Percentiles rank a stretch among this genome's conserved stretches.
Conservation (phyloP, 768 basidiomycete species). For the Pulveroboletus sp. region DNA sequence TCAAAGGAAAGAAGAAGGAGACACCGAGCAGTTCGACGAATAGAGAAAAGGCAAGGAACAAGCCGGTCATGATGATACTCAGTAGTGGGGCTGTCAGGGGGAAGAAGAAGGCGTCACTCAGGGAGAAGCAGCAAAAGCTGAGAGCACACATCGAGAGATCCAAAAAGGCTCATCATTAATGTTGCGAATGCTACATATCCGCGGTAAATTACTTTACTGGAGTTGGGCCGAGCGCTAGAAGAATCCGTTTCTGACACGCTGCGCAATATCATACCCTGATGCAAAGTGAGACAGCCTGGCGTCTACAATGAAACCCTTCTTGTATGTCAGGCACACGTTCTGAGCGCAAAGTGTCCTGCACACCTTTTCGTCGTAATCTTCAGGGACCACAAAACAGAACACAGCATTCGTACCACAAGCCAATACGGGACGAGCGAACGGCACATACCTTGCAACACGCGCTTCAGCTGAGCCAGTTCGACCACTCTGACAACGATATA, state of each 20-base stretch:
- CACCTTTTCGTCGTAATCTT: conserved; percentile 61
- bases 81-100: conserved; percentile 69
- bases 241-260: conserved; percentile 30
- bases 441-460: conserved; percentile 61
- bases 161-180: conserved; percentile 44
- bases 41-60: conserved; percentile 87
- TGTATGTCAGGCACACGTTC: not conserved
- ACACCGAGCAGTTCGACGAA: conserved; percentile 84
- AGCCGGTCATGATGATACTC: conserved; percentile 93
- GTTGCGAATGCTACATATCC: not conserved
- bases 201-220: not conserved
- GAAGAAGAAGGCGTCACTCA: conserved; percentile 78
- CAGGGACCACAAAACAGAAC: not conserved
- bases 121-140: conserved; percentile 77
- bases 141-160: conserved; percentile 69
- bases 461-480: conserved; percentile 57
- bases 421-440: not conserved
- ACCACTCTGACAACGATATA: conserved; percentile 72
- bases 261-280: conserved; percentile 58
- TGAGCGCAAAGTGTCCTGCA: not conserved
- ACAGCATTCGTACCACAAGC: not conserved
- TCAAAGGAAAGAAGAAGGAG: conserved; percentile 89
- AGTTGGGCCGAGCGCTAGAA: conserved; percentile 10
- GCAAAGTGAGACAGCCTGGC: conserved; percentile 76
- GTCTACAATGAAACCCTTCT: conserved; percentile 63